phyloP scores from a whole-genome alignment of 1,284 basidiomycete genomes.

The Leucoagaricus sp. region DNA sequence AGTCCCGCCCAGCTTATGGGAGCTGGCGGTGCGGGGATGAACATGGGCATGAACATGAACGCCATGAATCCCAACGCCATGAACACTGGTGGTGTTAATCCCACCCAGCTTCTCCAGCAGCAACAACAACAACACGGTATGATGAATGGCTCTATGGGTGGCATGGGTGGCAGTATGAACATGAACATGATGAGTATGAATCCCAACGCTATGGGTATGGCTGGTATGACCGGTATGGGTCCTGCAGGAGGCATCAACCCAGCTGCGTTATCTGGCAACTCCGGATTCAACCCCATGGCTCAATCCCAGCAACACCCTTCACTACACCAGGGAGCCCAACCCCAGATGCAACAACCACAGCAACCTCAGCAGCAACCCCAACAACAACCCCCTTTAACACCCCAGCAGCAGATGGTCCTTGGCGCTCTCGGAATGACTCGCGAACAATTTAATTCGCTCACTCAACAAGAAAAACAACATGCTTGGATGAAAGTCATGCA shows the following conservation, averaged over 20 bases:
- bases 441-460: slow-evolving; percentile 26
- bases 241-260: slow-evolving; percentile 20
- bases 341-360: slow-evolving; percentile 13
- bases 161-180: slow-evolving; percentile 14
- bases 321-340: slow-evolving; percentile 11
- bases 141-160: slow-evolving; percentile 13
- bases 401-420: slow-evolving; percentile 20
- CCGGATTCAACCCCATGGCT: slow-evolving; percentile 14
- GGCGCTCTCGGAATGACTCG: slow-evolving; percentile 24
- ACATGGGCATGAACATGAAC: slow-evolving; percentile 15
- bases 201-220: slow-evolving; percentile 3
- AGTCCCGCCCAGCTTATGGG: slow-evolving; percentile 17
- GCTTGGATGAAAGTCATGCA: slow-evolving; percentile 21
- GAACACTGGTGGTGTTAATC: slow-evolving; percentile 25
- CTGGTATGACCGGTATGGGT: slow-evolving; percentile 14
- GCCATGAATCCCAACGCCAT: slow-evolving; percentile 12
- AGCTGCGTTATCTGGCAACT: slow-evolving; percentile 18
- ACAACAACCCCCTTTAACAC: slow-evolving; percentile 14
- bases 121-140: slow-evolving; percentile 23
- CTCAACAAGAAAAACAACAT: slow-evolving; percentile 23
- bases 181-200: slow-evolving; percentile 19
- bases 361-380: slow-evolving; percentile 16
- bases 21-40: slow-evolving; percentile 3
- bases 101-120: slow-evolving; percentile 29
- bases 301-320: slow-evolving; percentile 16